A percentile compares a stretch with the other conserved stretches of the same genome.
Evolutionary conservation across 441 rosid genomes (phyloP).

Genomic region (Biscutella laevigata): DNA sequence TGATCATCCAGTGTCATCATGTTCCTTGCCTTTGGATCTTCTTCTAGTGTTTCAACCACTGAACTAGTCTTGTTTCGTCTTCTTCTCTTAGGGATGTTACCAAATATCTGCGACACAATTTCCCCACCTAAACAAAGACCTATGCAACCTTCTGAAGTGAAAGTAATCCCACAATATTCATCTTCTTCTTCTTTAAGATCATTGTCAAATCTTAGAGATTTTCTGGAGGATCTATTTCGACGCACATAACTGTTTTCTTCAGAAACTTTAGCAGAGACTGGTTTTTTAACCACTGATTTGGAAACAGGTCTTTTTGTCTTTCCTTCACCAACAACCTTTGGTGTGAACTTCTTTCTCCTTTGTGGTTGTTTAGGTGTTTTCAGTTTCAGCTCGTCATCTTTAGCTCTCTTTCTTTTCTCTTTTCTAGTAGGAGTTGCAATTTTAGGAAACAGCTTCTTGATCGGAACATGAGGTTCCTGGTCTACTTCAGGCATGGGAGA

Average conservation of each 20-base stretch:
- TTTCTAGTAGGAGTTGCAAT: neutral
- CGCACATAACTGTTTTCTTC: slow-evolving; percentile 24
- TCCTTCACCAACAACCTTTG: slow-evolving; percentile 59
- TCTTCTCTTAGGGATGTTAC: neutral
- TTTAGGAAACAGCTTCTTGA: neutral
- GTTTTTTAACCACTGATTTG: slow-evolving; percentile 28
- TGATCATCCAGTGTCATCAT: too few relatives aligned
- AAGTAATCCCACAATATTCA: neutral
- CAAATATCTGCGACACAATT: neutral
- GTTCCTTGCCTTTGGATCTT: too few relatives aligned
- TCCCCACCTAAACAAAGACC: neutral
- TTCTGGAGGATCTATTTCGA: slow-evolving; percentile 33
- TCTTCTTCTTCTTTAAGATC: slow-evolving; percentile 10
- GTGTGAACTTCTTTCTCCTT: slow-evolving; percentile 63
- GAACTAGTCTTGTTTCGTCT: too few relatives aligned
- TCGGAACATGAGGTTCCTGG: neutral
- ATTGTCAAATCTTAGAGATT: slow-evolving; percentile 31
- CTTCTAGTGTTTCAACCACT: too few relatives aligned
- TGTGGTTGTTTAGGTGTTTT: slow-evolving; percentile 27
- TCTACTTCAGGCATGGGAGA: neutral
- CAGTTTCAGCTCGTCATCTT: neutral
- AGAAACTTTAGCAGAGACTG: slow-evolving; percentile 28
- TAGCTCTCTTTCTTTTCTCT: slow-evolving; percentile 7
- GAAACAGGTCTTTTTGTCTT: slow-evolving; percentile 32
- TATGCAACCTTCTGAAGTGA: neutral